Evolutionary conservation across 345 rosid species (phyloP).

Genomic region (Eucalyptus curtisii): DNA sequence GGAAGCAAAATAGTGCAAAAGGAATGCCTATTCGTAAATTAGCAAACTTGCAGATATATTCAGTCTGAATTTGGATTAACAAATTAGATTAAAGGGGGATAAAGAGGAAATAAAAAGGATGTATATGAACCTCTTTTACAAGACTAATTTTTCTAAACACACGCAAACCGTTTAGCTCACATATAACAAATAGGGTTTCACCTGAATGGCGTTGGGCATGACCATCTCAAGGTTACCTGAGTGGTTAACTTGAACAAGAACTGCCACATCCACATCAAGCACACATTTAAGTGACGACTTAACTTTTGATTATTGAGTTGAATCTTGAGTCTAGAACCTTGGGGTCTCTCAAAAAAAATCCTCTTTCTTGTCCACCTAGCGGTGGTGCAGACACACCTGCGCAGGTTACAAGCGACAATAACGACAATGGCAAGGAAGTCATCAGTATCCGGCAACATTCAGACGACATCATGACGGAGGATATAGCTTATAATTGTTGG

Average conservation of each 20-base stretch:
- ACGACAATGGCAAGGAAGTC: background rate
- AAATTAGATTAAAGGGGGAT: background rate
- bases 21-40: too few relatives aligned
- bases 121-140: background rate
- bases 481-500: background rate
- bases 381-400: background rate
- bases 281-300: background rate
- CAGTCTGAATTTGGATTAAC: too few relatives aligned
- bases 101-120: background rate
- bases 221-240: too few relatives aligned
- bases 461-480: background rate
- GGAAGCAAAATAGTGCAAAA: too few relatives aligned
- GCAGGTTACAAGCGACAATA: background rate
- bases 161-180: background rate
- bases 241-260: too few relatives aligned
- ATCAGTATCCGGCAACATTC: background rate
- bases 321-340: too few relatives aligned
- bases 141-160: background rate
- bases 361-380: too few relatives aligned
- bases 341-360: too few relatives aligned
- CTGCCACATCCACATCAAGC: background rate
- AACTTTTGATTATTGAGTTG: too few relatives aligned
- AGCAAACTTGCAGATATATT: too few relatives aligned
- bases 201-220: too few relatives aligned
- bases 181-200: too few relatives aligned